A percentile compares a stretch with the other conserved stretches of the same genome.
phyloP scores from a whole-genome alignment of 2,329 filamentous ascomycete species.

The Aureobasidium musti region DNA sequence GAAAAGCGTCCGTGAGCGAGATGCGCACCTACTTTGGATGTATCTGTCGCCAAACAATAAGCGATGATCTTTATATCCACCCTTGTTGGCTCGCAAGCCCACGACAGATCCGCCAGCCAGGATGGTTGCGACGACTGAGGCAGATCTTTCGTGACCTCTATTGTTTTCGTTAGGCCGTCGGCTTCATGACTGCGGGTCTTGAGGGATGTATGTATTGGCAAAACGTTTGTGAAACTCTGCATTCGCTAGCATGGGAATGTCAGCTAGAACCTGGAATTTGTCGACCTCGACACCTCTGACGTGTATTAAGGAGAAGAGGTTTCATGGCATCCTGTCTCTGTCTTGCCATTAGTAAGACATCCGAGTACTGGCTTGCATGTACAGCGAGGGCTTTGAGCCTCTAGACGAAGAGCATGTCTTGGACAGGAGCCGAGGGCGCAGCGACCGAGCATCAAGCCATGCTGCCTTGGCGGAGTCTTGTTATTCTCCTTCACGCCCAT shows the following conservation, averaged over 20 bases:
- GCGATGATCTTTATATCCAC: conserved; percentile 21
- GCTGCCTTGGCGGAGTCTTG: conserved; percentile 15
- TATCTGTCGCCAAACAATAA: conserved; percentile 24
- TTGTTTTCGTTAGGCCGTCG: conserved; percentile 22
- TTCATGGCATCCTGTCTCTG: conserved; percentile 15
- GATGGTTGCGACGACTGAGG: conserved; percentile 7
- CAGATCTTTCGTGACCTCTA: not conserved
- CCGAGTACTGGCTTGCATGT: conserved; percentile 1
- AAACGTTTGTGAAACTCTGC: conserved; percentile 30
- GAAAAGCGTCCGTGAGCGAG: conserved; percentile 22
- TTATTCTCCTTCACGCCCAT: conserved; percentile 12
- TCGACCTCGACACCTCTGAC: conserved; percentile 12
- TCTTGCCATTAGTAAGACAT: conserved; percentile 14
- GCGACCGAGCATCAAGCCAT: conserved; percentile 11
- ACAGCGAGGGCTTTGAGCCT: conserved; percentile 11
- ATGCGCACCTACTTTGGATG: not conserved
- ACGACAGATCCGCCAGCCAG: conserved; percentile 13
- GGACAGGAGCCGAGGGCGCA: conserved; percentile 2
- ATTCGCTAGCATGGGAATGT: conserved; percentile 26
- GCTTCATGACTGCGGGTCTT: conserved; percentile 21
- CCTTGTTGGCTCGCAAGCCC: not conserved
- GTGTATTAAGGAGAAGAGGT: conserved; percentile 18
- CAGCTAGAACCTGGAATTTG: conserved; percentile 23
- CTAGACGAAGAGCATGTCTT: conserved; percentile 13
- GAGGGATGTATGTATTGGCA: conserved; percentile 26